Base-by-base conservation (phyloP, 78 protist genomes). In the Creolimax fragrantissima region DNA sequence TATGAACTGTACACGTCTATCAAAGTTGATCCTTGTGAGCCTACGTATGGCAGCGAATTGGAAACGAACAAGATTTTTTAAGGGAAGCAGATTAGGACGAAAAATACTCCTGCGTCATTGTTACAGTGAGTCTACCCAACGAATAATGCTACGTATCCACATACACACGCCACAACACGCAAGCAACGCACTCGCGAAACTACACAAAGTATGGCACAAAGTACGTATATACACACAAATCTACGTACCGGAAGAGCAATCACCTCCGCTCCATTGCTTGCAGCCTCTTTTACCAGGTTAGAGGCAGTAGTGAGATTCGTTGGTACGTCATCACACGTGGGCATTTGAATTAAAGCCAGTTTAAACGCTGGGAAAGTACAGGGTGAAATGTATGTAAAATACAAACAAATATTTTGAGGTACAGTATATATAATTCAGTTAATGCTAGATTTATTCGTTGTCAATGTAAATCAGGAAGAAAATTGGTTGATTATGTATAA, bases 241-340 rank as follows among this genome's bases (percentile, higher is more conserved):
- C 35, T 41, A 83, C 74, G 5, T 5, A 83, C 86, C 86, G 99
- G 99, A 81, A 98, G 96, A 41, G 94, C 90, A 24, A 98, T 92
- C 43, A 98, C 39, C 11, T 93, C n/a, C 3, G 99, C 98, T 32
- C 98, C 98, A 2, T 90, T 35, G 36, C 2, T 5, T 4, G 97
- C 92, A 2, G 99, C 99, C 44, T 94, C 94, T 2, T 84, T 58
- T 37, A 98, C 93, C n/a, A 3, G 4, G 35, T n/a, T 85, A 41
- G 37, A 45, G 2, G 99, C 99, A n/a, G 92, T 24, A 45, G 43
- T 45, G 2, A 97, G n/a, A 92, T 96, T 97, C n/a, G 43, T 39
- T 37, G 67, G 43, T 93, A 97, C 97, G 96, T 94, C 89, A 2
- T 74, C 90, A 4, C 93, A 66, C n/a, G 94, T 95, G 42, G 37